phyloP scores from a whole-genome alignment of 2,329 filamentous ascomycete genomes.

The Chaetomium sp. region DNA sequence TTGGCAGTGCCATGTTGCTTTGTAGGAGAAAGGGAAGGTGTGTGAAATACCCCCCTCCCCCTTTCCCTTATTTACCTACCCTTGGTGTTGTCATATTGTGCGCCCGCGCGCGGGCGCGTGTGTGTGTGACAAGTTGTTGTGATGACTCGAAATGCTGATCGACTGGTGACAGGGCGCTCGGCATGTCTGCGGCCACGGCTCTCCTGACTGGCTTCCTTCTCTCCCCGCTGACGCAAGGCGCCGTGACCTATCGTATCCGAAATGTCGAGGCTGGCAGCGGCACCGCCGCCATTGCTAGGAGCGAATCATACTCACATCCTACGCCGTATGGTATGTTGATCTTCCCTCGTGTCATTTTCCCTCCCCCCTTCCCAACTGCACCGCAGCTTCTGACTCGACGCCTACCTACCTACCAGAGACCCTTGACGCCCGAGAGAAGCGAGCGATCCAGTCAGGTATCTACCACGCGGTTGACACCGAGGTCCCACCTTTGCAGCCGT shows the following conservation, averaged over 20 bases:
- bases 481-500: conserved; percentile 15
- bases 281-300: conserved; percentile 13
- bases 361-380: background rate
- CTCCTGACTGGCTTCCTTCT: conserved; percentile 20
- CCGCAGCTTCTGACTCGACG: background rate
- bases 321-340: conserved; percentile 14
- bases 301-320: conserved; percentile 19
- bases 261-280: conserved; percentile 9
- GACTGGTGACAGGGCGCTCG: conserved; percentile 17
- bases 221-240: conserved; percentile 22
- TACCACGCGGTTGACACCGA: conserved; percentile 14
- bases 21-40: conserved; percentile 21
- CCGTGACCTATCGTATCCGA: conserved; percentile 20
- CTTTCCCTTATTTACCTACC: background rate
- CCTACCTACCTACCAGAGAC: conserved; percentile 8
- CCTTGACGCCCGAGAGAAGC: conserved; percentile 22
- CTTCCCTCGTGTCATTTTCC: background rate
- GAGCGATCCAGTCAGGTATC: conserved; percentile 22
- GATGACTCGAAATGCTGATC: conserved; percentile 4
- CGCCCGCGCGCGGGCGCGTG: no score
- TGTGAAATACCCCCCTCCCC: background rate
- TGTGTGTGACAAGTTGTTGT: background rate
- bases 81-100: background rate
- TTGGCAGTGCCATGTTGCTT: conserved; percentile 21
- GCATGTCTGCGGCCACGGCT: conserved; percentile 23